These are phyloP conservation scores for Beauveria sp. DNA, from an alignment of 2,329 filamentous ascomycete species.

Conservation along the genomic window DNA sequence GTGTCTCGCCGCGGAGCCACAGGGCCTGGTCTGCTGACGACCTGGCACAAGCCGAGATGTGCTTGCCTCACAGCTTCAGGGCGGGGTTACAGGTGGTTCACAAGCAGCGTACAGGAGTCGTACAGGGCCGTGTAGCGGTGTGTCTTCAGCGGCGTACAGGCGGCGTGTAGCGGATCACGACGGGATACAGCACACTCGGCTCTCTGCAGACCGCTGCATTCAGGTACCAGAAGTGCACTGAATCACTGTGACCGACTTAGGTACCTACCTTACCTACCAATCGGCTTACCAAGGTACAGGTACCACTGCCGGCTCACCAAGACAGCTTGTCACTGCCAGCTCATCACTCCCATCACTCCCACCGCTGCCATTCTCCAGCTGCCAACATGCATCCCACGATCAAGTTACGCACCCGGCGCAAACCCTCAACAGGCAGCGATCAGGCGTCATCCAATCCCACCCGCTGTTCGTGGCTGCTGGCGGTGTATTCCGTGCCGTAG, in stretches of 20 bases:
- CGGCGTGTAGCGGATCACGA: not conserved
- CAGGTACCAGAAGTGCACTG: no score
- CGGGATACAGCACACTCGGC: not conserved
- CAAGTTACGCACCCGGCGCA: slow-evolving; percentile 1
- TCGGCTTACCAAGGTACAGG: no score
- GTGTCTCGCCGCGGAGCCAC: not conserved
- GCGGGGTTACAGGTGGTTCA: not conserved
- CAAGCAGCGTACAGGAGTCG: not conserved
- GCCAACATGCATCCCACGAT: not conserved
- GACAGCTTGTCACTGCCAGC: not conserved
- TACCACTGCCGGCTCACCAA: no score
- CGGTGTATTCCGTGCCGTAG: not conserved
- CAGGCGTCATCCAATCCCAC: not conserved
- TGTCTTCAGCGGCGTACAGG: not conserved
- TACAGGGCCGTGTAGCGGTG: not conserved
- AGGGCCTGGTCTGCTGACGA: slow-evolving; percentile 2
- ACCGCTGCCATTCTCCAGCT: not conserved
- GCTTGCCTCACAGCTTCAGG: no score
- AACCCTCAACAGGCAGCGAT: slow-evolving; percentile 1
- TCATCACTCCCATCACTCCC: not conserved
- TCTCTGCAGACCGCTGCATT: not conserved
- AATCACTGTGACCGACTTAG: no score
- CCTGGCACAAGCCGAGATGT: not conserved
- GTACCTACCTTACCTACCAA: no score
- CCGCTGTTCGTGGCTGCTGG: not conserved